Base-by-base conservation (phyloP, 108 stramenopile genomes). In the Cyclotella choctawhatcheeana region DNA sequence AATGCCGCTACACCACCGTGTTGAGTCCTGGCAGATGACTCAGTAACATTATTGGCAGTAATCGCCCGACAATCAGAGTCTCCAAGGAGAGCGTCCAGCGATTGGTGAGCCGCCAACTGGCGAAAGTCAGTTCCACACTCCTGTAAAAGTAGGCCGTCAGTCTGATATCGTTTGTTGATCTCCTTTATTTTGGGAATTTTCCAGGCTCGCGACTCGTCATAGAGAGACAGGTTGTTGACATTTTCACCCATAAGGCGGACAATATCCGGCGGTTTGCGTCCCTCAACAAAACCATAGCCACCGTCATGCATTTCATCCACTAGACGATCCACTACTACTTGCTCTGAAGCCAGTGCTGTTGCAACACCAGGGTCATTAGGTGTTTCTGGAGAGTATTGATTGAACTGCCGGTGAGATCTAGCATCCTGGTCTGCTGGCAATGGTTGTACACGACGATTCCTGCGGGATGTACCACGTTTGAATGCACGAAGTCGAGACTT, bases 231-330 rank as follows among this genome's bases (percentile, higher is more conserved):
- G 17, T n/a, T 48, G n/a, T 48, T 48, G 47, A n/a, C 47, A 48
- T 48, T 48, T n/a, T 48, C 47, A n/a, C 47, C 47, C 47, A 48
- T 48, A n/a, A 48, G 47, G 8, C 47, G 47, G n/a, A 48, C 47
- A 4, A 48, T n/a, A 48, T 48, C 47, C 8, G 47, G 17, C 8
- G 47, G 47, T n/a, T 48, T 48, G 17, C 47, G 8, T n/a, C 4
- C n/a, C 18, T 48, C 47, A n/a, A 48, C 47, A 48, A n/a, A 48
- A n/a, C 47, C 47, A 48, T 10, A 48, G 4, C 47, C 47, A n/a
- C 47, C 47, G n/a, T 48, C 47, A 4, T n/a, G 47, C 4, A 48
- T 10, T n/a, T 10, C 8, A 4, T 10, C n/a, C 8, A 48, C 16
- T n/a, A 48, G 8, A n/a, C n/a, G 16, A 48, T 8, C 18, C 17